Conservation (phyloP, 768 basidiomycete species). For the Russula vinacea region DNA sequence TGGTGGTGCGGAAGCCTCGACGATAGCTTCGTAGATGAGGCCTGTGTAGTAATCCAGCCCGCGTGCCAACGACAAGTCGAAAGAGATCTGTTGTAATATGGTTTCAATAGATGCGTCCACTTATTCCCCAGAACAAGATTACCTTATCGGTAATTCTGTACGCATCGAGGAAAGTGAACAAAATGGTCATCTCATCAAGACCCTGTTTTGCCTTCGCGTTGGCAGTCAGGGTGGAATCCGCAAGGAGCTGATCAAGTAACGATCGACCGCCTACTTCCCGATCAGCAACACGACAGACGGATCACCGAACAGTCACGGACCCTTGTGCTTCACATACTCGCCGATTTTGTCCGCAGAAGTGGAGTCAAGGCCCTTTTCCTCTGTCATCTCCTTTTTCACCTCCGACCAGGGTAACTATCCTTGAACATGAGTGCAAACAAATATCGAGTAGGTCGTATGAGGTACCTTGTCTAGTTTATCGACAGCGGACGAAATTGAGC, state of each 20-base stretch:
- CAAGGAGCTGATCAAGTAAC: conserved; percentile 66
- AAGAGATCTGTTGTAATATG: conserved; percentile 63
- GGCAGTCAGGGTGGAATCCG: conserved; percentile 59
- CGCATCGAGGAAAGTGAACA: conserved; percentile 79
- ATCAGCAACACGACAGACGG: conserved; percentile 3
- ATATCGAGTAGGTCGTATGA: background rate
- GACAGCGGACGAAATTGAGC: conserved; percentile 91
- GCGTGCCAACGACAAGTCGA: conserved; percentile 95
- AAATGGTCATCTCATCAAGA: conserved; percentile 76
- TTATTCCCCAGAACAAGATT: conserved; percentile 13
- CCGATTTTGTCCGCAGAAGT: conserved; percentile 90
- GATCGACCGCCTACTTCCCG: conserved; percentile 61
- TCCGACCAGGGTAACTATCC: conserved; percentile 75
- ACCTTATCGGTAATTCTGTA: conserved; percentile 81
- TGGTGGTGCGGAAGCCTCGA: conserved; percentile 91
- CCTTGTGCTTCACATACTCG: conserved; percentile 94
- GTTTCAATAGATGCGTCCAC: background rate
- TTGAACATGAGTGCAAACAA: background rate
- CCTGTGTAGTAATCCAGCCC: conserved; percentile 99
- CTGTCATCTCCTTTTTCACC: conserved; percentile 94
- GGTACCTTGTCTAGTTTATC: conserved; percentile 95
- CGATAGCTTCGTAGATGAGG: conserved; percentile 94
- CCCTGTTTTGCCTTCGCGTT: conserved; percentile 79
- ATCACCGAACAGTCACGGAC: conserved; percentile 39
- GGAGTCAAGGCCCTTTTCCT: conserved; percentile 84